Evolutionary conservation across 768 basidiomycete species (phyloP), one percentile per base, ranked within the genome.

Genomic region (Leccinellum albellum): DNA sequence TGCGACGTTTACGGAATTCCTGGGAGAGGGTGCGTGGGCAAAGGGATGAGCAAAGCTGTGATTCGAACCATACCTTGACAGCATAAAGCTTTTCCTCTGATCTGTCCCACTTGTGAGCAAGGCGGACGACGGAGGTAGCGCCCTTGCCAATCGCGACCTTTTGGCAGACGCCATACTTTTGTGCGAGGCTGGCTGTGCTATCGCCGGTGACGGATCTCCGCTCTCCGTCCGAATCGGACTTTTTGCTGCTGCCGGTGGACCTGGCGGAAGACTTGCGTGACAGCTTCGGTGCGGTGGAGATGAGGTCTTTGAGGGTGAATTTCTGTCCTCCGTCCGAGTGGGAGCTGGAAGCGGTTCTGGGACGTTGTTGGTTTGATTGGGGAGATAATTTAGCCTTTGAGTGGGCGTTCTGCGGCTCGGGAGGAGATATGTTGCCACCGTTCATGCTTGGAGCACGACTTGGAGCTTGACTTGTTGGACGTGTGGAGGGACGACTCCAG

Each of bases 71-170:
- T 24, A 94, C 94, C 85, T 99, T 99, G 74, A 99, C 90, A 46
- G 96, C 96, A 65, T 98, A 99, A 31, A 98, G 78, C 79, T 95
- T 96, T 76, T 99, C 96, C 73, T 96, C 94, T 21, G 79, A 84
- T 57, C 95, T 80, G 72, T 99, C 97, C 96, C 96, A 98, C 76
- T 98, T 99, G 76, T 99, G 97, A 44, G 95, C 96, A 17, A 99
- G 82, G 47, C 93, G 79, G 45, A 99, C 96, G 54, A 98, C 94
- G 49, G 91, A 93, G 24, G 97, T 99, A n/a, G 96, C 97, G 20
- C 96, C 96, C 73, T 94, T 97, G 37, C 96, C 96, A 61, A 99
- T 97, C 13, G 96, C 95, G 21, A 94, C 85, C 76, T 92, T 93
- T 77, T 95, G 93, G 73, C 95, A 98, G 13, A 97, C 86, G 31